phyloP scores from a whole-genome alignment of 805 yeast genomes.

The Sporopachydermia lactativora region DNA sequence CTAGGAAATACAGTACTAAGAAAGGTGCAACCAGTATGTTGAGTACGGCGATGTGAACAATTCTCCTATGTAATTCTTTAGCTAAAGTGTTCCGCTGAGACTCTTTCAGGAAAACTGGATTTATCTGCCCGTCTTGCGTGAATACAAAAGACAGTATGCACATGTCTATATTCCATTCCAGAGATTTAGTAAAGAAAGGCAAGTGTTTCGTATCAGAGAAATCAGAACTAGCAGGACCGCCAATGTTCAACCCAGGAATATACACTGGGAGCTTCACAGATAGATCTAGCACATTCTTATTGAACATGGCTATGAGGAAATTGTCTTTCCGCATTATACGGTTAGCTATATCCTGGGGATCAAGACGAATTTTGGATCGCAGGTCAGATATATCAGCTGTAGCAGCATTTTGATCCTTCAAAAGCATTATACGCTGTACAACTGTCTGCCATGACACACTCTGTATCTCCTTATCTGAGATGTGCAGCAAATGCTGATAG shows the following conservation, averaged over 20 bases:
- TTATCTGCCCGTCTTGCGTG: slow-evolving; percentile 69
- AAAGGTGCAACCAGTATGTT: slow-evolving; percentile 79
- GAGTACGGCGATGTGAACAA: slow-evolving; percentile 76
- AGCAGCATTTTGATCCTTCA: slow-evolving; percentile 70
- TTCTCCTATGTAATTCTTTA: slow-evolving; percentile 60
- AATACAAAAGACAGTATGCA: slow-evolving; percentile 82
- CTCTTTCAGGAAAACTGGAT: slow-evolving; percentile 56
- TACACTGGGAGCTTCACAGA: slow-evolving; percentile 38
- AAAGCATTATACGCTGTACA: slow-evolving; percentile 55
- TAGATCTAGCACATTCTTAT: slow-evolving; percentile 59
- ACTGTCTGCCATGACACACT: slow-evolving; percentile 89
- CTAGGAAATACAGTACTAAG: slow-evolving; percentile 65
- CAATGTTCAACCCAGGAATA: neutral
- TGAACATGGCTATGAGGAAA: slow-evolving; percentile 80
- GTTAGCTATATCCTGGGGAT: slow-evolving; percentile 91
- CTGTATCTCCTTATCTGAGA: slow-evolving; percentile 72
- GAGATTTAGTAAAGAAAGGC: slow-evolving; percentile 56
- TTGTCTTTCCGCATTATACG: slow-evolving; percentile 93
- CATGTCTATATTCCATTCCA: slow-evolving; percentile 88
- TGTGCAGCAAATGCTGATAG: slow-evolving; percentile 54
- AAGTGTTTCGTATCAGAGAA: slow-evolving; percentile 10
- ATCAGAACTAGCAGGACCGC: neutral
- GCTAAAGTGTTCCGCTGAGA: slow-evolving; percentile 52
- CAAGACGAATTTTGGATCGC: slow-evolving; percentile 59
- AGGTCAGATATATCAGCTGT: slow-evolving; percentile 39